A percentile compares a stretch with the other conserved stretches of the same genome.
phyloP scores from a whole-genome alignment of 345 rosid genomes.

The Gossypium longicalyx region DNA sequence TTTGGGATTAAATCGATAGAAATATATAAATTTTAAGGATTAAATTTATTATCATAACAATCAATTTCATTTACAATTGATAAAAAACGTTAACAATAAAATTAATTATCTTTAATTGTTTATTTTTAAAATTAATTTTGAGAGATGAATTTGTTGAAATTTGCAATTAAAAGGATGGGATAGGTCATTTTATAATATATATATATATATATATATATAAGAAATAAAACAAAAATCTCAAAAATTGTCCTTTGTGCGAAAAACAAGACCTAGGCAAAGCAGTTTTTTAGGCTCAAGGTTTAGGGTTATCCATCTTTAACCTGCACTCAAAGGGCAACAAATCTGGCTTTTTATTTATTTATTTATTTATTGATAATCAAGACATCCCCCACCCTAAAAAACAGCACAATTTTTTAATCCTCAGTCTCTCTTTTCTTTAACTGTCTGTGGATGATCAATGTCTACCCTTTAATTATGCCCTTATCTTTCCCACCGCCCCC shows the following conservation, averaged over 20 bases:
- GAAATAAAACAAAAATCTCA: background rate
- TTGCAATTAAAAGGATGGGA: too few relatives aligned
- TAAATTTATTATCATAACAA: too few relatives aligned
- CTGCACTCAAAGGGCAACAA: constrained; percentile 1
- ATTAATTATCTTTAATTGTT: too few relatives aligned
- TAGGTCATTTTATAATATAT: too few relatives aligned
- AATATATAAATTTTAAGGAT: too few relatives aligned
- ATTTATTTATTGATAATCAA: background rate
- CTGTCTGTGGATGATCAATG: background rate
- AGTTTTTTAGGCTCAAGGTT: background rate
- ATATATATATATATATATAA: too few relatives aligned
- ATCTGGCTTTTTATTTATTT: background rate
- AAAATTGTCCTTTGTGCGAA: too few relatives aligned
- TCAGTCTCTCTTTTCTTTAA: background rate
- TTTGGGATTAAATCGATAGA: too few relatives aligned
- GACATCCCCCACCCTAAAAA: background rate
- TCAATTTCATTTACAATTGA: too few relatives aligned
- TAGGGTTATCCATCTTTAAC: background rate
- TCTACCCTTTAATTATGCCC: background rate
- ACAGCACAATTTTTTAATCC: background rate
- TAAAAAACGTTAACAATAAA: accelerated
- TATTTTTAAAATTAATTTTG: too few relatives aligned
- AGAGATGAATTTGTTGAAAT: too few relatives aligned
- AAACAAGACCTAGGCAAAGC: too few relatives aligned
- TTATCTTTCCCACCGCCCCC: background rate